Evolutionary conservation across 108 stramenopile species (phyloP).

Genomic region (Nitzschia sp.): DNA sequence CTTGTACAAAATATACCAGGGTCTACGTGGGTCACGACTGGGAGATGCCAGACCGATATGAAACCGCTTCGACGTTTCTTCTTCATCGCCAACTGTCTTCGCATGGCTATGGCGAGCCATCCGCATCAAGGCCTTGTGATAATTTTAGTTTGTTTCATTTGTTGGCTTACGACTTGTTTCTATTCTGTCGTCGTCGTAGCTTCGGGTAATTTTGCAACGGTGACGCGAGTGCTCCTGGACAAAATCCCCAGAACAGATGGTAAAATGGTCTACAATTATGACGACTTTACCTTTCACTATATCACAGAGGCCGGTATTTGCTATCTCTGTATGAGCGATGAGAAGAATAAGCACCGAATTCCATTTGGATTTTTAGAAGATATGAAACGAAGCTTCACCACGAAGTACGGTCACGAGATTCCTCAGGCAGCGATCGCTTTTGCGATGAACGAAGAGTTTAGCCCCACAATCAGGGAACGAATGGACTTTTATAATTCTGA

Average conservation of each 20-base stretch:
- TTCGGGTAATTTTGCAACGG: conserved; percentile 97
- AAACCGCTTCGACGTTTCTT: too few species aligned
- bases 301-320: conserved; percentile 88
- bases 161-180: too few species aligned
- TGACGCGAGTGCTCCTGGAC: conserved; percentile 93
- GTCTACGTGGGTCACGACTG: too few species aligned
- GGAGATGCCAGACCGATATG: too few species aligned
- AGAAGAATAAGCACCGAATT: conserved; percentile 83
- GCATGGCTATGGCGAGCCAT: neutral
- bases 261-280: conserved; percentile 81
- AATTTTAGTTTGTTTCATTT: too few species aligned
- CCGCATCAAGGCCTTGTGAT: too few species aligned
- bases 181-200: conserved; percentile 43
- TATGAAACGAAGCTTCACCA: conserved; percentile 77
- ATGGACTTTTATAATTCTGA: conserved; percentile 93
- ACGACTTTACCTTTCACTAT: conserved; percentile 88
- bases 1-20: too few species aligned
- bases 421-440: conserved; percentile 93
- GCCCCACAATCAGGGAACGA: conserved; percentile 63
- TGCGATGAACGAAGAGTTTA: conserved; percentile 91
- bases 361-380: conserved; percentile 97
- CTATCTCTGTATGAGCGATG: conserved; percentile 96
- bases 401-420: conserved; percentile 79
- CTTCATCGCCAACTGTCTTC: neutral
- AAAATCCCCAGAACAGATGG: conserved; percentile 91